These are phyloP conservation scores for Aurifilum marmelostoma DNA, from an alignment of 2,329 filamentous ascomycete species.

Conservation along the genomic window DNA sequence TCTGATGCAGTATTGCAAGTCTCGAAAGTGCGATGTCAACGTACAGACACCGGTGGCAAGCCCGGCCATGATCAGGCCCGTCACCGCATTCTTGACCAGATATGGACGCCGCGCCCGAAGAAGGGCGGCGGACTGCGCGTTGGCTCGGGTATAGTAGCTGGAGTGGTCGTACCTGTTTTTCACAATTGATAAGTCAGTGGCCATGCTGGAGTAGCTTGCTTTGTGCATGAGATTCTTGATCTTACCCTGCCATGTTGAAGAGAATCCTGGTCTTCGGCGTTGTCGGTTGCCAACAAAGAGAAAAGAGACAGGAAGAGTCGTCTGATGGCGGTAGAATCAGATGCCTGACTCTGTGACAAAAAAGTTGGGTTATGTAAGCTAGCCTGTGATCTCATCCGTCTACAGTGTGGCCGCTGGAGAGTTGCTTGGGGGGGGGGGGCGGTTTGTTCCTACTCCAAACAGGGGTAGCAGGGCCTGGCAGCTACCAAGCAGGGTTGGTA, in stretches of 20 bases:
- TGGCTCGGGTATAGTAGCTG: conserved; percentile 90
- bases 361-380: conserved; percentile 26
- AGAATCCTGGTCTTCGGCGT: conserved; percentile 4
- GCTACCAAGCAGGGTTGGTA: neutral
- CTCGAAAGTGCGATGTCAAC: conserved; percentile 41
- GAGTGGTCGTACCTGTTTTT: conserved; percentile 48
- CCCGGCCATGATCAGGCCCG: conserved; percentile 73
- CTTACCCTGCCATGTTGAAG: conserved; percentile 29
- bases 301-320: neutral
- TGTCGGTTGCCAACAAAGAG: neutral
- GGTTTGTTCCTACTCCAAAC: no score
- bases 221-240: neutral
- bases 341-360: conserved; percentile 19
- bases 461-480: conserved; percentile 9
- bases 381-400: conserved; percentile 24
- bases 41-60: conserved; percentile 87
- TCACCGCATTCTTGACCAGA: conserved; percentile 84
- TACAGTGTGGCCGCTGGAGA: neutral
- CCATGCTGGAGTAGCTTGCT: neutral
- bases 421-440: no score
- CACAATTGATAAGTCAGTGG: neutral
- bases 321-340: conserved; percentile 19
- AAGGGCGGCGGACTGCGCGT: conserved; percentile 84
- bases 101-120: conserved; percentile 92
- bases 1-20: neutral